These are phyloP conservation scores for Oropetium thomaeum DNA, from an alignment of 176 grass and related monocot species.

Conservation along the genomic window DNA sequence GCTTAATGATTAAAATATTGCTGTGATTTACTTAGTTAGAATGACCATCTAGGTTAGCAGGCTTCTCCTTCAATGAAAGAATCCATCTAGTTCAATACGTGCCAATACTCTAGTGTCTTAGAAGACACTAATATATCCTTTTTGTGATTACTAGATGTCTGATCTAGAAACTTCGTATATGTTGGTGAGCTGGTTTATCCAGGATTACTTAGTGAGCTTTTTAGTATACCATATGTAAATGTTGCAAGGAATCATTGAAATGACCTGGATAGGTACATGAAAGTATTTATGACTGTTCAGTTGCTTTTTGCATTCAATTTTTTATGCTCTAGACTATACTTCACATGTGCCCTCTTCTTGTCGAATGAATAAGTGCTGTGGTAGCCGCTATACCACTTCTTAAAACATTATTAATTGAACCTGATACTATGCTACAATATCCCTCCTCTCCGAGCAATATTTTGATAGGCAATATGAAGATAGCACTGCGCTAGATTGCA, in stretches of 20 bases:
- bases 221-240: background rate
- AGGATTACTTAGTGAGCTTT: background rate
- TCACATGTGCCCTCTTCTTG: background rate
- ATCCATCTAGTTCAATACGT: background rate
- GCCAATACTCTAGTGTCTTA: background rate
- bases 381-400: background rate
- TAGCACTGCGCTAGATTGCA: no score
- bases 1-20: background rate
- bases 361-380: background rate
- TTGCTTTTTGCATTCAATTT: background rate
- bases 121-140: background rate
- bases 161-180: background rate
- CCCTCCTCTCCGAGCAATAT: background rate
- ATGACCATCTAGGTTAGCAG: background rate
- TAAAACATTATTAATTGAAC: background rate
- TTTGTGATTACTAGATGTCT: background rate
- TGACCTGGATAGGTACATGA: background rate
- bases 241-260: background rate
- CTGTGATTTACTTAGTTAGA: background rate
- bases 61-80: background rate
- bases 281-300: background rate
- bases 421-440: constrained; percentile 2
- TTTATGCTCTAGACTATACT: background rate
- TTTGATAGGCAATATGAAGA: no score
- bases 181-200: background rate